Evolutionary conservation across 139 green algal genomes (phyloP).

Genomic region (Coccomyxa sp.): DNA sequence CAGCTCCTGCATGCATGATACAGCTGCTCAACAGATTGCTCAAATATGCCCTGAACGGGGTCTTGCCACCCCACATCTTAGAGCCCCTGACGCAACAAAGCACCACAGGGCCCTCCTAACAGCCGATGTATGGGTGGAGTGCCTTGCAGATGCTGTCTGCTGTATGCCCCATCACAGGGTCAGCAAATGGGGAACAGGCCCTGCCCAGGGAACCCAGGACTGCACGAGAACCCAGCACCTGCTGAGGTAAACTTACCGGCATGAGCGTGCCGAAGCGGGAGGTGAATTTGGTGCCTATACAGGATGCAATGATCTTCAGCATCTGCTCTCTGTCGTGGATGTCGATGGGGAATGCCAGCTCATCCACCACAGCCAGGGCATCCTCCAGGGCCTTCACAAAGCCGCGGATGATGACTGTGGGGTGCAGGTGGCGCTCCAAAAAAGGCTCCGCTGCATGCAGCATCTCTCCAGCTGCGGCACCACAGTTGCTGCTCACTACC

Average conservation of each 20-base stretch:
- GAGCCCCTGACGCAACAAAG: too few species aligned
- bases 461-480: slow-evolving; percentile 91
- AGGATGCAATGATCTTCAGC: slow-evolving; percentile 93
- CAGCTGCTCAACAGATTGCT: not conserved
- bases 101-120: too few species aligned
- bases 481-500: too few species aligned
- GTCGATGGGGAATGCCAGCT: slow-evolving; percentile 89
- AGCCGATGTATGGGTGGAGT: too few species aligned
- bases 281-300: slow-evolving; percentile 98
- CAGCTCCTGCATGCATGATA: slow-evolving; percentile 61
- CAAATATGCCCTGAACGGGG: too few species aligned
- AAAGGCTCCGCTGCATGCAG: slow-evolving; percentile 90
- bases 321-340: slow-evolving; percentile 79
- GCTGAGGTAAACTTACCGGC: slow-evolving; percentile 47
- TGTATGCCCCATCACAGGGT: too few species aligned
- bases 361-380: slow-evolving; percentile 78
- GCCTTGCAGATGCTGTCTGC: too few species aligned
- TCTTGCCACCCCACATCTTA: too few species aligned
- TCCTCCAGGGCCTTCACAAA: slow-evolving; percentile 88
- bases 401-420: slow-evolving; percentile 91
- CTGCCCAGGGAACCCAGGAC: too few species aligned
- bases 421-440: slow-evolving; percentile 92
- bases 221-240: too few species aligned
- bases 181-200: too few species aligned
- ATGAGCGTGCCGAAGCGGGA: slow-evolving; percentile 90